Conservation (phyloP, 2,329 filamentous ascomycete species). For the Xylariaceae sp. region DNA sequence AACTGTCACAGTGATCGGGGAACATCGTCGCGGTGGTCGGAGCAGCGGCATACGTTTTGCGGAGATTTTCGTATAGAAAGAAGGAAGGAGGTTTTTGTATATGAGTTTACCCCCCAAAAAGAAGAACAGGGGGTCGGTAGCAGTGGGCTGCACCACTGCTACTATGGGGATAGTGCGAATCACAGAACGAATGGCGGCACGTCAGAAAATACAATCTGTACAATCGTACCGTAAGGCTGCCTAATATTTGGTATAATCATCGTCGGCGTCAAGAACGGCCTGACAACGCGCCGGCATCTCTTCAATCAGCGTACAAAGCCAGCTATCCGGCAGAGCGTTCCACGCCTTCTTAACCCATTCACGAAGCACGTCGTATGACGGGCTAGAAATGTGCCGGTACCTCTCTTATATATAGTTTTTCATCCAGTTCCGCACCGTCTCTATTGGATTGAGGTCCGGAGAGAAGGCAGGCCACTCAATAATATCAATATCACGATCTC, state of each 20-base stretch:
- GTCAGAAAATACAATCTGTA: too few relatives aligned
- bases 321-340: neutral
- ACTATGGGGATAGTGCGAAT: too few relatives aligned
- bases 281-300: neutral
- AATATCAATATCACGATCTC: neutral
- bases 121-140: too few relatives aligned
- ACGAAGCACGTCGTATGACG: neutral
- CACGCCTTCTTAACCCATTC: neutral
- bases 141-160: too few relatives aligned
- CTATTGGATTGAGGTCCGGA: neutral
- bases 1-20: too few relatives aligned
- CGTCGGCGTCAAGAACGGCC: neutral
- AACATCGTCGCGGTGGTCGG: too few relatives aligned
- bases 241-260: neutral
- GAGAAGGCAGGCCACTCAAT: neutral
- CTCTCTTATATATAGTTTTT: neutral
- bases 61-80: too few relatives aligned
- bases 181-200: too few relatives aligned
- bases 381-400: neutral
- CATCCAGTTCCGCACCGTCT: neutral
- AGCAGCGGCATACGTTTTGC: too few relatives aligned
- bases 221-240: too few relatives aligned
- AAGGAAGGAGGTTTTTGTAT: too few relatives aligned
- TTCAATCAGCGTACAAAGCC: neutral
- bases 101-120: too few relatives aligned